Base-by-base conservation (phyloP, 2,329 filamentous ascomycete genomes). In the Fusarium guadeloupense region DNA sequence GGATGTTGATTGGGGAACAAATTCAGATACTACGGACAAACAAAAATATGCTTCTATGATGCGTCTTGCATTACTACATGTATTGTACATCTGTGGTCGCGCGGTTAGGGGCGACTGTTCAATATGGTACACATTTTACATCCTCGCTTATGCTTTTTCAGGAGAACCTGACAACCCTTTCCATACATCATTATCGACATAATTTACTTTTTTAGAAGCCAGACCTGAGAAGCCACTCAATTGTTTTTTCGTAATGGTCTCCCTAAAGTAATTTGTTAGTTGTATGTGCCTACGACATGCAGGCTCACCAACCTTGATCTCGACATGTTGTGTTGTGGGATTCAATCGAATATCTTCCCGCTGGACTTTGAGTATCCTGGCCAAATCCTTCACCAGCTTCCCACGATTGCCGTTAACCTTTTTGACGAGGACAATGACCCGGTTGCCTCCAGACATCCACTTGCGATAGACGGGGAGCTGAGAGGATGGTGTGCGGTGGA, bases 381-480 rank as follows among this genome's bases (percentile, higher is more conserved):
- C 77, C 52, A 98, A 72, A 66, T 93, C 89, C 30, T 83, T 75
- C 59, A 85, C 81, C 62, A 98, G 73, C 4, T 80, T 83, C 26
- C 79, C 75, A 43, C 87, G 71, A 72, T 96, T 84, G 14, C 95
- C 95, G 53, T 92, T 87, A 43, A 94, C 83, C 76, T 91, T 93
- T 74, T 92, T 90, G 51, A 99, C 78, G 52, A 86, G 76, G 6
- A 94, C 96, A 69, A 90, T 77, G 69, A 87, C 85, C 71, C 88
- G 82, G 64, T 91, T 95, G 13, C 92, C 91, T 46, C 92, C 92
- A 12, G 86, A 83, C 78, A 91, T 93, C 63, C 78, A 80, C 64
- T 87, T 81, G 14, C 87, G 81, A 78, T 98, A 99, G 38, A 98
- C 84, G 20, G 92, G 87, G 4, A 95, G 79, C 64, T 92, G 86